Base-by-base conservation (phyloP, 108 stramenopile species). In the Aurantiochytrium sp. region DNA sequence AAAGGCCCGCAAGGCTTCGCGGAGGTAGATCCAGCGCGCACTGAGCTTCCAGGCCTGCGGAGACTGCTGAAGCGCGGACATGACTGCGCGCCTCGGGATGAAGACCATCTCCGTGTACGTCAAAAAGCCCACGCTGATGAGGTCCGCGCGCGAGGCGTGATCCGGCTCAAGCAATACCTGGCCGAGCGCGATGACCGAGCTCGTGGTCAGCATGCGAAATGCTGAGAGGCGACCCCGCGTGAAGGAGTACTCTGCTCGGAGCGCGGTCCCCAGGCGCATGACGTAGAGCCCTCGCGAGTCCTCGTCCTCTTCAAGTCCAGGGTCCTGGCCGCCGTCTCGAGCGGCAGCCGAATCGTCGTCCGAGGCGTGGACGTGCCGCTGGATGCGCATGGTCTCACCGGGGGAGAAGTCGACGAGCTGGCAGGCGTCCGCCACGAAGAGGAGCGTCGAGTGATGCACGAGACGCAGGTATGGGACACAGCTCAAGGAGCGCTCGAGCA, bases 21-120 rank as follows among this genome's bases (percentile, higher is more conserved):
- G 89, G 68, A 88, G 87, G 19, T 45, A 85, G 30, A 86, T 41
- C 37, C 31, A 86, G 22, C 53, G 86, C 85, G 36, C 85, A 86
- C 24, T n/a, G 45, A 15, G 31, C 54, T 86, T 65, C 86, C 85
- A 81, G n/a, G 73, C 73, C 6, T 42, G 19, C 42, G 39, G 73
- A 48, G 45, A 81, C 36, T 6, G n/a, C 21, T 81, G 10, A 8
- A 81, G 30, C 10, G 45, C 45, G 15, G 17, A 3, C 36, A 41
- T 12, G 1, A 81, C 73, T 22, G 32, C 39, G 21, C 32, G 24
- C 8, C 45, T 6, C 10, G 73, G 30, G 3, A 81, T 17, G 24
- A 81, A 81, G 45, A 81, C 42, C 73, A 81, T 48, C 3, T 81
- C 73, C 27, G 73, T 48, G 24, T 39, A 81, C 6, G 73, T 81